Percentiles rank a stretch among this genome's conserved stretches.
phyloP scores from a whole-genome alignment of 2,329 filamentous ascomycete genomes.

The Dactylellina leptospora region DNA sequence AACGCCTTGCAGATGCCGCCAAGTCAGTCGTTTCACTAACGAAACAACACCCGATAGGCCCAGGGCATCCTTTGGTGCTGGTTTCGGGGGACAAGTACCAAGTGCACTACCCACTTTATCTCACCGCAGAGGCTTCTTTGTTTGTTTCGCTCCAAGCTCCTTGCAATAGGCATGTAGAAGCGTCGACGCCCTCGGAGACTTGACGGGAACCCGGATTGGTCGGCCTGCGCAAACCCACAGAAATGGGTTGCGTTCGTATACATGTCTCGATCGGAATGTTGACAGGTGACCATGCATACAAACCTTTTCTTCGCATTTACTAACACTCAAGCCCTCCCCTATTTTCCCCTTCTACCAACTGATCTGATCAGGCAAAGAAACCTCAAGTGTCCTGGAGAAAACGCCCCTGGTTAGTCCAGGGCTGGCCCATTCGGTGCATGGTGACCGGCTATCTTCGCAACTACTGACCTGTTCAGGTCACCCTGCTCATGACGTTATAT shows the following conservation, averaged over 20 bases:
- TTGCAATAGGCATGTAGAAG: slow-evolving; percentile 27
- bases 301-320: neutral
- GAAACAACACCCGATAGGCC: slow-evolving; percentile 31
- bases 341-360: slow-evolving; percentile 11
- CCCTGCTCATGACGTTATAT: slow-evolving; percentile 52
- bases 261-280: slow-evolving; percentile 29
- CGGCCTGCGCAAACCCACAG: neutral
- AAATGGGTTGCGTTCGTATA: slow-evolving; percentile 2
- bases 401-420: slow-evolving; percentile 11
- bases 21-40: slow-evolving; percentile 42
- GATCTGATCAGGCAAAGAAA: slow-evolving; percentile 41
- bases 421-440: no score
- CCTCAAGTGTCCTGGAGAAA: slow-evolving; percentile 1
- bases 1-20: slow-evolving; percentile 33
- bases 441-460: slow-evolving; percentile 18
- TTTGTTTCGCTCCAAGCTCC: neutral
- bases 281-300: slow-evolving; percentile 48
- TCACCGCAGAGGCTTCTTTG: neutral
- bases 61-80: slow-evolving; percentile 16
- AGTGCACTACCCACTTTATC: neutral
- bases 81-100: slow-evolving; percentile 4
- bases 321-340: neutral
- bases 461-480: slow-evolving; percentile 38
- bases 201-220: slow-evolving; percentile 25
- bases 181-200: slow-evolving; percentile 21